phyloP scores from a whole-genome alignment of 208 protist species.

The Leishmania braziliensis region DNA sequence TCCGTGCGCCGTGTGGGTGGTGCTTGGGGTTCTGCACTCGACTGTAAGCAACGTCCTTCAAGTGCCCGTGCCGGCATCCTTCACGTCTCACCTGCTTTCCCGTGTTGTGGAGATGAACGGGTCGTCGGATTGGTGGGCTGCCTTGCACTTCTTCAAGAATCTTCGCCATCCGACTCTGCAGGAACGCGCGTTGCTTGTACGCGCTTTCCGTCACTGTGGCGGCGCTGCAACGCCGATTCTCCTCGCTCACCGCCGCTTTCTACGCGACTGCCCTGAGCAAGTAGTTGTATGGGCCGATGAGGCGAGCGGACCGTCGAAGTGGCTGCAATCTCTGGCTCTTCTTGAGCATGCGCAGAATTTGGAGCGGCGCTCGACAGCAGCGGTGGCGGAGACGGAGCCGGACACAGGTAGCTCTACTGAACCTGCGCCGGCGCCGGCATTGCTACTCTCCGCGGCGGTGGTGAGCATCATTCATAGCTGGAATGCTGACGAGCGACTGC shows the following conservation, averaged over 20 bases:
- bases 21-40: constrained; percentile 46
- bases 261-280: constrained; percentile 51
- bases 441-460: constrained; percentile 13
- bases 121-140: constrained; percentile 41
- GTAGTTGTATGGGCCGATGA: constrained; percentile 67
- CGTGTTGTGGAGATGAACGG: constrained; percentile 12
- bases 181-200: constrained; percentile 58
- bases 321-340: constrained; percentile 17
- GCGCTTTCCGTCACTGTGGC: constrained; percentile 32
- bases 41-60: constrained; percentile 35
- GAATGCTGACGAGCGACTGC: constrained; percentile 27
- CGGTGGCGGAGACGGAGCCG: background rate
- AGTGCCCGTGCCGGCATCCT: constrained; percentile 52
- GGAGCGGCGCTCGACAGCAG: background rate
- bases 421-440: background rate
- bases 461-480: constrained; percentile 12
- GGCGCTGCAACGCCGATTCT: constrained; percentile 35
- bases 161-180: constrained; percentile 47
- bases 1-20: constrained; percentile 15
- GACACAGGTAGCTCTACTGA: background rate
- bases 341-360: constrained; percentile 3
- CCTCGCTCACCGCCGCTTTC: constrained; percentile 42
- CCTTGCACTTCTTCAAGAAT: constrained; percentile 57
- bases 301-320: constrained; percentile 20
- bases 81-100: constrained; percentile 48